Conservation (phyloP, 164 flowering plant genomes). For the Santalum album region DNA sequence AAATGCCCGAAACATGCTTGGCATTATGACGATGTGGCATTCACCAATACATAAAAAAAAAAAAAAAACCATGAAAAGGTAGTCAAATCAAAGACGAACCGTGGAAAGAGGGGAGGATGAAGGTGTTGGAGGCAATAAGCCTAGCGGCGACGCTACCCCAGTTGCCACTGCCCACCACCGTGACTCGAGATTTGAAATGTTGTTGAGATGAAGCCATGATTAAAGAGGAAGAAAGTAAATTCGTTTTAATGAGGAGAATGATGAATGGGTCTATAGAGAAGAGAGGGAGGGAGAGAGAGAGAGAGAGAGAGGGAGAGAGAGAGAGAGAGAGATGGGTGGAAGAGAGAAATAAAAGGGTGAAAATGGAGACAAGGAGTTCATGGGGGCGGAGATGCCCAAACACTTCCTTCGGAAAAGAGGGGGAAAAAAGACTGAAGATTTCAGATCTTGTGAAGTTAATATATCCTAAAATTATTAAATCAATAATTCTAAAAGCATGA, state of each 20-base stretch:
- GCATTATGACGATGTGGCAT: not conserved
- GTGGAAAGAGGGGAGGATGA: slow-evolving; percentile 49
- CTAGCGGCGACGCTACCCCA: slow-evolving; percentile 98
- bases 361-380: too few species aligned
- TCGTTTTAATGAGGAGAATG: too few species aligned
- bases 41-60: not conserved
- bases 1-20: not conserved
- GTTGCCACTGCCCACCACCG: slow-evolving; percentile 90
- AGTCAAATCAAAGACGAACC: slow-evolving; percentile 23
- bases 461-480: too few species aligned
- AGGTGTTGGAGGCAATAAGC: slow-evolving; percentile 84
- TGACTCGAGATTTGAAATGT: slow-evolving; percentile 41
- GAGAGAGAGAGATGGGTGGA: not conserved
- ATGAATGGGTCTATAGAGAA: not conserved
- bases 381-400: too few species aligned
- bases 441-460: too few species aligned
- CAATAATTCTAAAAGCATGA: too few species aligned
- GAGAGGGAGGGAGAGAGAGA: not conserved
- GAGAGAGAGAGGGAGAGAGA: not conserved
- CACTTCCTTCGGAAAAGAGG: too few species aligned
- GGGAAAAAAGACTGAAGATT: too few species aligned
- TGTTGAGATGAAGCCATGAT: too few species aligned
- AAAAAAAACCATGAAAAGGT: too few species aligned
- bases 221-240: too few species aligned
- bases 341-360: too few species aligned